Percentiles rank a stretch among this genome's conserved stretches.
These are phyloP conservation scores for Saposhnikovia divaricata DNA, from an alignment of 129 eudicot genomes.

Conservation along the genomic window DNA sequence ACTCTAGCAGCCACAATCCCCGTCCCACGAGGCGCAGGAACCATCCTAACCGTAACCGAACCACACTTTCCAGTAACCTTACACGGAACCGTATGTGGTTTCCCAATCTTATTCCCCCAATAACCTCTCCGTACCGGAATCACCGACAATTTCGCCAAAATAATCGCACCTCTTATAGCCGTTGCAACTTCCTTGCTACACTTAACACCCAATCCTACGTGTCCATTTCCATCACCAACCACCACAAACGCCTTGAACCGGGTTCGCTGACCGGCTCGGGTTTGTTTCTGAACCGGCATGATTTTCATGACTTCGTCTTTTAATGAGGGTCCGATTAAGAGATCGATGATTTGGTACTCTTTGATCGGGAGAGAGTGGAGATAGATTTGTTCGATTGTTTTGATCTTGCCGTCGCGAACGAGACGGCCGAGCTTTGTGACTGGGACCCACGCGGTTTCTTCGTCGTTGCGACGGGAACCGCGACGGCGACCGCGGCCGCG, in stretches of 20 bases:
- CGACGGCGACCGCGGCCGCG: constrained; percentile 45
- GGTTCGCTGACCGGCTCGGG: constrained; percentile 78
- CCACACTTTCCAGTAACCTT: constrained; percentile 37
- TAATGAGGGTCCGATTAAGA: constrained; percentile 24
- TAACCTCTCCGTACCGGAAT: constrained; percentile 59
- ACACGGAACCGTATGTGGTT: constrained; percentile 45
- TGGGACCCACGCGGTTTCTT: constrained; percentile 47
- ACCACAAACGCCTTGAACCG: constrained; percentile 81
- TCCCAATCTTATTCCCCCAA: constrained; percentile 66
- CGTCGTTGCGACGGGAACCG: constrained; percentile 22
- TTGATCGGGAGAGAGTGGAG: constrained; percentile 50
- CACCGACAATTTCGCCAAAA: constrained; percentile 41
- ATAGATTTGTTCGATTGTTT: constrained; percentile 43
- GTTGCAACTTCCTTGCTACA: constrained; percentile 45
- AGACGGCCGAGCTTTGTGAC: constrained; percentile 74
- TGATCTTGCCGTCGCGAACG: constrained; percentile 43
- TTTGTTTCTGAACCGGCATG: constrained; percentile 77
- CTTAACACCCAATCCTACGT: constrained; percentile 30
- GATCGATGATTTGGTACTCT: constrained; percentile 58
- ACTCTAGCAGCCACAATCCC: constrained; percentile 63
- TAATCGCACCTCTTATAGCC: constrained; percentile 48
- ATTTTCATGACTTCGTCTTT: constrained; percentile 76
- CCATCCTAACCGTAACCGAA: constrained; percentile 32
- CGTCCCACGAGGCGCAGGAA: constrained; percentile 54
- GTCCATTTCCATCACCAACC: constrained; percentile 30